Percentiles rank a stretch among this genome's conserved stretches.
Evolutionary conservation across 345 rosid species (phyloP).

Genomic region (Gossypium arboreum): DNA sequence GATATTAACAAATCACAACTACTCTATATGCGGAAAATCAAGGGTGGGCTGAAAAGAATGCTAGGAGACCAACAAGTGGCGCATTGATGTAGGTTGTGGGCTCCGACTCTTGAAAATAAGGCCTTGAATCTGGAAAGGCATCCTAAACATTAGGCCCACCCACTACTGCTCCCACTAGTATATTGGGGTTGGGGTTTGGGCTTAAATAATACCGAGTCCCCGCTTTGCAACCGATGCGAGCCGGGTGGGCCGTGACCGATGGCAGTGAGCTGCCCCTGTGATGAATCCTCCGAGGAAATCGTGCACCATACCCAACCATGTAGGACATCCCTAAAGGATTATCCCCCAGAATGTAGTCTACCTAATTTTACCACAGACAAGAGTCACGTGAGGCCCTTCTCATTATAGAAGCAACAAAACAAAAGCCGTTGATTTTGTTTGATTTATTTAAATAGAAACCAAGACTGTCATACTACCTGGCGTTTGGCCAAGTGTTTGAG

Average conservation of each 20-base stretch:
- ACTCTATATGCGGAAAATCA: slow-evolving; percentile 16
- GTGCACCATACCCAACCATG: slow-evolving; percentile 89
- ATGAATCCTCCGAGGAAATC: slow-evolving; percentile 79
- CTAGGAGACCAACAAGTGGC: slow-evolving; percentile 83
- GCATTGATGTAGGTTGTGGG: slow-evolving; percentile 96
- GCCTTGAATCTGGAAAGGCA: slow-evolving; percentile 72
- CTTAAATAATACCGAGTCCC: slow-evolving; percentile 63
- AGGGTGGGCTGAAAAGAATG: slow-evolving; percentile 66
- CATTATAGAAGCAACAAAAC: not conserved
- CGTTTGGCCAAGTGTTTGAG: slow-evolving; percentile 53
- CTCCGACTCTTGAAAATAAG: slow-evolving; percentile 77
- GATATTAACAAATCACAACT: not conserved
- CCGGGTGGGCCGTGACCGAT: slow-evolving; percentile 56
- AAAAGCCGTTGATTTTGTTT: slow-evolving; percentile 9
- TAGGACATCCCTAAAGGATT: slow-evolving; percentile 80
- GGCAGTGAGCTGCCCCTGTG: slow-evolving; percentile 87
- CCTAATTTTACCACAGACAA: slow-evolving; percentile 33
- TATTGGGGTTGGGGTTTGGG: slow-evolving; percentile 73
- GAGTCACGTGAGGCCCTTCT: slow-evolving; percentile 14
- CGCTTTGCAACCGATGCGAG: slow-evolving; percentile 53
- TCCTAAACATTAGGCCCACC: slow-evolving; percentile 87
- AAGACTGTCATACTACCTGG: slow-evolving; percentile 31
- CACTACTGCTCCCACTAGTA: slow-evolving; percentile 74
- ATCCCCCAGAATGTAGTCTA: slow-evolving; percentile 90
- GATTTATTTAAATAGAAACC: not conserved